Percentiles rank a stretch among this genome's conserved stretches.
These are phyloP conservation scores for Fraxinus floribunda DNA, from an alignment of 305 asterid genomes.

Conservation along the genomic window DNA sequence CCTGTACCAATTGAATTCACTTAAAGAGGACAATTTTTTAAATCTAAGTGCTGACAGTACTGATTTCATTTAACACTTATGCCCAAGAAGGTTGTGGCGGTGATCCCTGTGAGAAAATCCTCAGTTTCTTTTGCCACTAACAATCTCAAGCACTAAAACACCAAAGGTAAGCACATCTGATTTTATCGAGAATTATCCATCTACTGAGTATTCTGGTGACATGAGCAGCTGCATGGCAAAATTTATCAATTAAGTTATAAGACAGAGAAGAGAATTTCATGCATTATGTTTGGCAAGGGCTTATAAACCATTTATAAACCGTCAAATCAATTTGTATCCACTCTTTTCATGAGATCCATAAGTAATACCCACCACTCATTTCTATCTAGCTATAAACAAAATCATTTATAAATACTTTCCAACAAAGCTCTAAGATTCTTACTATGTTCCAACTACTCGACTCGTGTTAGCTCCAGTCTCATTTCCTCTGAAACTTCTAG, in stretches of 20 bases:
- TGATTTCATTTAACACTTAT: constrained; percentile 17
- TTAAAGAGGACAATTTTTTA: neutral
- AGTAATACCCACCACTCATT: neutral
- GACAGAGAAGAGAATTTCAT: neutral
- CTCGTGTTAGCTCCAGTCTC: neutral
- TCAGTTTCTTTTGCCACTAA: neutral
- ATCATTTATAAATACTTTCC: neutral
- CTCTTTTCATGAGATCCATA: neutral
- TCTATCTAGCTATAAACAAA: neutral
- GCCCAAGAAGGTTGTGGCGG: neutral
- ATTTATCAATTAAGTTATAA: neutral
- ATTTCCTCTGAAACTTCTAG: constrained; percentile 17
- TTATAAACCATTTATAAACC: neutral
- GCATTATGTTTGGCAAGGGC: neutral
- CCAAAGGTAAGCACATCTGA: neutral
- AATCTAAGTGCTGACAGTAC: neutral
- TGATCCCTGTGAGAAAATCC: neutral
- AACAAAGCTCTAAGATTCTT: neutral
- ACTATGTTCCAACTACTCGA: neutral
- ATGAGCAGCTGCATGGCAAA: neutral
- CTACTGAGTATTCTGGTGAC: neutral
- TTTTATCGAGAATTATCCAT: neutral
- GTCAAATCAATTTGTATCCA: neutral
- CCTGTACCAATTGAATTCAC: neutral
- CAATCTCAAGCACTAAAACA: neutral